phyloP scores from a whole-genome alignment of 2,329 filamentous ascomycete species.

The Cladosporium austrohemisphaericum region DNA sequence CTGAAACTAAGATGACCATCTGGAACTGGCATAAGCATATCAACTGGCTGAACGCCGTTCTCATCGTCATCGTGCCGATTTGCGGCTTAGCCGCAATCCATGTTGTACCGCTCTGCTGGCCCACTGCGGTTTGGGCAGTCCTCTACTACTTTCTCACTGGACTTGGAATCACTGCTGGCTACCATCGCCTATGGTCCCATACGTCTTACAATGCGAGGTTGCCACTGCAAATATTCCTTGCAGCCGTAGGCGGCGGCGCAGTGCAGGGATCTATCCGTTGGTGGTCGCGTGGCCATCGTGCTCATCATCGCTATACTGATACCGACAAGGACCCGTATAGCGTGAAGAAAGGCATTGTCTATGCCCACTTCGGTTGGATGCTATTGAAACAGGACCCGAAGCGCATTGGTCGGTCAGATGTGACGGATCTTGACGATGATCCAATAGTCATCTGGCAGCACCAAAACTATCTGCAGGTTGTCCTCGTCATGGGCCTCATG shows the following conservation, averaged over 20 bases:
- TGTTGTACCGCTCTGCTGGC: conserved; percentile 67
- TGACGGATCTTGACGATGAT: conserved; percentile 78
- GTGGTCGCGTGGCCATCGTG: conserved; percentile 79
- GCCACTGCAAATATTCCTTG: conserved; percentile 73
- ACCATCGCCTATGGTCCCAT: conserved; percentile 79
- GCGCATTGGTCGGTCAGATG: conserved; percentile 76
- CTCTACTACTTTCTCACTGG: conserved; percentile 72
- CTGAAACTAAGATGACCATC: conserved; percentile 70
- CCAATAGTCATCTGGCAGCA: conserved; percentile 80
- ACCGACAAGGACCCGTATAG: conserved; percentile 85
- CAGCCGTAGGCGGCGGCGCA: conserved; percentile 71
- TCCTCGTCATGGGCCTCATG: conserved; percentile 67
- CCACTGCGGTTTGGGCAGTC: conserved; percentile 68
- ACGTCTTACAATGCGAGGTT: conserved; percentile 70
- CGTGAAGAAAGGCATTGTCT: conserved; percentile 75
- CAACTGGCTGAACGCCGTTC: conserved; percentile 80
- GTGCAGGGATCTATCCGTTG: conserved; percentile 78
- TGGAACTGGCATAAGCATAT: conserved; percentile 82
- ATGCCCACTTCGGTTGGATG: conserved; percentile 82
- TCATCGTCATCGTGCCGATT: conserved; percentile 72
- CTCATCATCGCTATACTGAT: conserved; percentile 82
- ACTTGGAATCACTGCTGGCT: conserved; percentile 44
- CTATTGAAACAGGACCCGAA: conserved; percentile 85
- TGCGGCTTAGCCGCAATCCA: conserved; percentile 67
- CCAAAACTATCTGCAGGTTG: conserved; percentile 72